Conservation (phyloP, 2,329 filamentous ascomycete genomes). For the Decorospora gaudefroyi region DNA sequence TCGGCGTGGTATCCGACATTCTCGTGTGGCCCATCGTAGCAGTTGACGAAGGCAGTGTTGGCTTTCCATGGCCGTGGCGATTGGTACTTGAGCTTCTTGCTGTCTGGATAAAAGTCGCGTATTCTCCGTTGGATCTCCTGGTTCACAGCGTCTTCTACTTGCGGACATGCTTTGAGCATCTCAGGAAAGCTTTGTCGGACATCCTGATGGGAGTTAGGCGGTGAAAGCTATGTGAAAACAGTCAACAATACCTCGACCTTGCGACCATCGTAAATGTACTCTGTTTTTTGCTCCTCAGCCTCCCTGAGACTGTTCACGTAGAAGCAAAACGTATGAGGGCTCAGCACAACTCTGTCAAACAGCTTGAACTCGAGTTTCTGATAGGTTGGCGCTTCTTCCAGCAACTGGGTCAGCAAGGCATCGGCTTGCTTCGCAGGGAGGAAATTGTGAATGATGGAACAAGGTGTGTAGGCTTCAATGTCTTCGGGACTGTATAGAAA, state of each 20-base stretch:
- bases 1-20: slow-evolving; percentile 92
- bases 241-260: slow-evolving; percentile 64
- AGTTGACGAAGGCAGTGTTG: slow-evolving; percentile 94
- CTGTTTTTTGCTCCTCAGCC: slow-evolving; percentile 68
- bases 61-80: slow-evolving; percentile 74
- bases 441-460: slow-evolving; percentile 91
- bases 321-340: slow-evolving; percentile 81
- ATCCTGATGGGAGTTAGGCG: slow-evolving; percentile 52
- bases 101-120: slow-evolving; percentile 65
- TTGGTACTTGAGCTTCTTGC: slow-evolving; percentile 77
- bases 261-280: slow-evolving; percentile 85
- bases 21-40: slow-evolving; percentile 80
- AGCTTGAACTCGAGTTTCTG: slow-evolving; percentile 76
- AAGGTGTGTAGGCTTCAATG: slow-evolving; percentile 81
- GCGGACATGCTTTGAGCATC: slow-evolving; percentile 69
- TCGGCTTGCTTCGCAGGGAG: slow-evolving; percentile 73
- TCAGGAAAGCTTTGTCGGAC: slow-evolving; percentile 76
- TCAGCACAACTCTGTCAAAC: slow-evolving; percentile 84
- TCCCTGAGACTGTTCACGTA: slow-evolving; percentile 79
- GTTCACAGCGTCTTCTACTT: slow-evolving; percentile 78
- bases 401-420: slow-evolving; percentile 72
- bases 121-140: slow-evolving; percentile 74
- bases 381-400: slow-evolving; percentile 74
- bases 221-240: neutral
- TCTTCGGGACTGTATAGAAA: slow-evolving; percentile 82